phyloP scores from a whole-genome alignment of 345 rosid genomes.

The Aurinia saxatilis region DNA sequence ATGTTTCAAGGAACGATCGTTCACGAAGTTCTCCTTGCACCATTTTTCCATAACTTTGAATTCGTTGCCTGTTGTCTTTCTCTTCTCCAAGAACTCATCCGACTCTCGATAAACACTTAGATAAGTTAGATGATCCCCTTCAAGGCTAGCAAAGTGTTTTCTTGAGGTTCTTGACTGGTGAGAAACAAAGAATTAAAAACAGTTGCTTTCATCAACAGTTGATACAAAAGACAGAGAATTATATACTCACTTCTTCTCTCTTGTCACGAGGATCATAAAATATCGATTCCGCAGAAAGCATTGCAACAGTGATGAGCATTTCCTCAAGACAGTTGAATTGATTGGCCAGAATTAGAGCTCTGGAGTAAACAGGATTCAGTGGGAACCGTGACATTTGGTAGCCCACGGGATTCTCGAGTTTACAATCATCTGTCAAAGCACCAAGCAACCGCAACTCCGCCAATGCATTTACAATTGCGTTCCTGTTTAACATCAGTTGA shows the following conservation, averaged over 20 bases:
- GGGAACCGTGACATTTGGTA: constrained; percentile 94
- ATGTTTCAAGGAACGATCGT: constrained; percentile 65
- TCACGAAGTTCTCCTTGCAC: constrained; percentile 83
- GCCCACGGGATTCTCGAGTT: constrained; percentile 73
- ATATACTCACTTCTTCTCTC: constrained; percentile 57
- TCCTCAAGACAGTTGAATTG: constrained; percentile 86
- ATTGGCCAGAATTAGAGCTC: constrained; percentile 75
- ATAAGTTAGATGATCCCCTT: constrained; percentile 86
- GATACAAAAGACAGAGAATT: neutral
- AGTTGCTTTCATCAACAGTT: neutral
- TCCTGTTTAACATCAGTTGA: constrained; percentile 43
- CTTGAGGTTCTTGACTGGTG: constrained; percentile 62
- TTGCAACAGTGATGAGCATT: constrained; percentile 86
- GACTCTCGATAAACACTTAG: constrained; percentile 73
- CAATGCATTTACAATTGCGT: constrained; percentile 67
- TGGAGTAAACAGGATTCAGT: constrained; percentile 78
- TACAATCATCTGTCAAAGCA: constrained; percentile 83
- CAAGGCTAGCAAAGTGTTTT: constrained; percentile 76
- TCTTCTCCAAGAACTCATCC: constrained; percentile 58
- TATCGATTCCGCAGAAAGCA: constrained; percentile 86
- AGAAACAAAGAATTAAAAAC: constrained; percentile 14
- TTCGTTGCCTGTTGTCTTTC: constrained; percentile 37
- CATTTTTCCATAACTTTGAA: constrained; percentile 61
- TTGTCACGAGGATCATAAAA: constrained; percentile 77
- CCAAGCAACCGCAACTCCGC: constrained; percentile 74